Evolutionary conservation across 2,329 filamentous ascomycete genomes (phyloP).

Genomic region (Blastomyces emzantsi): DNA sequence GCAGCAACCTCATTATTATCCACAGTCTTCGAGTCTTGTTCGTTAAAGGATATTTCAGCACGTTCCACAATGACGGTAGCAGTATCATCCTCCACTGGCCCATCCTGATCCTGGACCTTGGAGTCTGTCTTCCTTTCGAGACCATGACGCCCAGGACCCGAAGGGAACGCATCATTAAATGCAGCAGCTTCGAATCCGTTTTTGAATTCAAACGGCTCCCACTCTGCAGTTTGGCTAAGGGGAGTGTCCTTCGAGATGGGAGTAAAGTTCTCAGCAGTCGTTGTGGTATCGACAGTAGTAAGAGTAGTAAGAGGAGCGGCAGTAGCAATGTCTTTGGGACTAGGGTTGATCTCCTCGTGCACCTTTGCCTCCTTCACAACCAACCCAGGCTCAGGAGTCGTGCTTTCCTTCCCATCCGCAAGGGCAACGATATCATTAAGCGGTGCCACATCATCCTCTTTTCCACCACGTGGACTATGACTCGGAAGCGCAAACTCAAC

Average conservation of each 20-base stretch:
- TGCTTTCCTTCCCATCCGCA: neutral
- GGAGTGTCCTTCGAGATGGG: constrained; percentile 19
- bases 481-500: constrained; percentile 58
- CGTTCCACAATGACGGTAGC: neutral
- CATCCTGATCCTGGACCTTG: neutral
- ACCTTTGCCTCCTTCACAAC: neutral
- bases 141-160: constrained; percentile 20
- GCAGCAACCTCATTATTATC: neutral
- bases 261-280: neutral
- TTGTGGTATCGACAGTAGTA: constrained; percentile 16
- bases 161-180: constrained; percentile 47
- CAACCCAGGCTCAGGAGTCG: neutral
- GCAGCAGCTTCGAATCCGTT: constrained; percentile 35
- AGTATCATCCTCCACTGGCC: neutral
- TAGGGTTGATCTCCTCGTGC: neutral
- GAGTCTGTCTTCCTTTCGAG: neutral
- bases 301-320: constrained; percentile 19
- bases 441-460: constrained; percentile 8
- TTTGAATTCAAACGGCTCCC: constrained; percentile 55
- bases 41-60: constrained; percentile 3
- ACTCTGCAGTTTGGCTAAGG: constrained; percentile 39
- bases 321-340: constrained; percentile 28
- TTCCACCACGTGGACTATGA: constrained; percentile 26
- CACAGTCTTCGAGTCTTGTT: neutral
- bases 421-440: neutral